Evolutionary conservation across 169 alveolate species (phyloP).

Genomic region (Eimeria acervulina): DNA sequence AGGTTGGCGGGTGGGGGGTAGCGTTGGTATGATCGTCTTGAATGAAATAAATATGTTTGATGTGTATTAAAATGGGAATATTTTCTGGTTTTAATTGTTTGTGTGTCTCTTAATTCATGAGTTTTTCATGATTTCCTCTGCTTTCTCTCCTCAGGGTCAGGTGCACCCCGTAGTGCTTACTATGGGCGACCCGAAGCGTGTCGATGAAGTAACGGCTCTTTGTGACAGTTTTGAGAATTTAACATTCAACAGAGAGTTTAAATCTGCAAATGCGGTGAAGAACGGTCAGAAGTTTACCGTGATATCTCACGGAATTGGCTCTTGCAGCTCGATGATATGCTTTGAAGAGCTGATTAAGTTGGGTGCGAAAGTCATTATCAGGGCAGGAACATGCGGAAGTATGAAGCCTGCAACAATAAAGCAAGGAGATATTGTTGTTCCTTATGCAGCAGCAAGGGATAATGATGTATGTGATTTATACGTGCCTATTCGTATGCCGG

Average conservation of each 20-base stretch:
- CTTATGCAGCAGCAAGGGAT: constrained; percentile 75
- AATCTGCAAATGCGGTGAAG: constrained; percentile 38
- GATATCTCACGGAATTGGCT: constrained; percentile 83
- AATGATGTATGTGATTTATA: constrained; percentile 44
- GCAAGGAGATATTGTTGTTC: constrained; percentile 74
- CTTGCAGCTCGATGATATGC: constrained; percentile 77
- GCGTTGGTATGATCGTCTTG: too few relatives aligned
- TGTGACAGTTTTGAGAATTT: constrained; percentile 71
- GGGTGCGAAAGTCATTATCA: constrained; percentile 81
- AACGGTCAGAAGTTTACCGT: constrained; percentile 69
- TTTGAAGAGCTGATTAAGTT: constrained; percentile 78
- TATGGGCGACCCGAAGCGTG: constrained; percentile 84
- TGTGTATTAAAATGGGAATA: not conserved
- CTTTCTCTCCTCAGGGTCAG: constrained; percentile 52
- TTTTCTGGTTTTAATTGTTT: not conserved
- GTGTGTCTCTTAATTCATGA: not conserved
- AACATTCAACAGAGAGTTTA: constrained; percentile 78
- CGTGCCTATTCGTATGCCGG: constrained; percentile 59
- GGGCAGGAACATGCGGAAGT: constrained; percentile 84
- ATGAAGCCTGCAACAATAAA: constrained; percentile 58
- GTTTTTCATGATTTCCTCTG: too few relatives aligned
- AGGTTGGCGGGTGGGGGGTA: not conserved
- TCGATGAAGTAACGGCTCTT: constrained; percentile 13
- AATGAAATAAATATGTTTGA: too few relatives aligned
- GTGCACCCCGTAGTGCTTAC: constrained; percentile 75